A percentile compares a stretch with the other conserved stretches of the same genome.
These are phyloP conservation scores for Fistulifera solaris DNA, from an alignment of 108 stramenopile genomes.

Conservation along the genomic window DNA sequence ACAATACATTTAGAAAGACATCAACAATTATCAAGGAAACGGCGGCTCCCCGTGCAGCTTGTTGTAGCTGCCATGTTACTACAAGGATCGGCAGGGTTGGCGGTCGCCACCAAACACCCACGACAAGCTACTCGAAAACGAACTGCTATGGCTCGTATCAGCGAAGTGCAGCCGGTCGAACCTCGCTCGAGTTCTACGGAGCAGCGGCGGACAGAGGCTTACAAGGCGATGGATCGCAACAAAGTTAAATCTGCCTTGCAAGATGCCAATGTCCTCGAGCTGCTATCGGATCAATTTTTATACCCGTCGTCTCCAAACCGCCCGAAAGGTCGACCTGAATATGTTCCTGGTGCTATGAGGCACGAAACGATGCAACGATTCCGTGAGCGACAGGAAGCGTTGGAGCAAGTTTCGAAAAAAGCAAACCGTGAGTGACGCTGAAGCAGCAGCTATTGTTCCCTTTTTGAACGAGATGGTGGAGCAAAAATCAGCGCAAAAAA, in stretches of 20 bases:
- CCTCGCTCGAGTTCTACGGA: not conserved
- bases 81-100: too few relatives aligned
- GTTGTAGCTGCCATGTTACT: too few relatives aligned
- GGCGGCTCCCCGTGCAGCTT: too few relatives aligned
- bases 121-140: too few relatives aligned
- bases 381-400: constrained; percentile 12
- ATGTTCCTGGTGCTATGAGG: constrained; percentile 48
- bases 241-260: not conserved
- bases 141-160: too few relatives aligned
- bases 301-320: constrained; percentile 1
- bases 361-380: constrained; percentile 26
- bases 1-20: too few relatives aligned
- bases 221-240: not conserved
- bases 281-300: not conserved
- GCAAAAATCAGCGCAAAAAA: not conserved
- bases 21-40: too few relatives aligned
- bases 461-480: not conserved
- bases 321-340: constrained; percentile 36
- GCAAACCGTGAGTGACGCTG: not conserved
- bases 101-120: too few relatives aligned
- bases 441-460: not conserved
- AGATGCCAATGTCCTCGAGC: constrained; percentile 1
- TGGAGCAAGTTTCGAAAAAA: not conserved
- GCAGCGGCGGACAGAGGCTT: not conserved
- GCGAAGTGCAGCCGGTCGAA: not conserved